Base-by-base conservation (phyloP, 768 basidiomycete species). In the Podaxis sp. region DNA sequence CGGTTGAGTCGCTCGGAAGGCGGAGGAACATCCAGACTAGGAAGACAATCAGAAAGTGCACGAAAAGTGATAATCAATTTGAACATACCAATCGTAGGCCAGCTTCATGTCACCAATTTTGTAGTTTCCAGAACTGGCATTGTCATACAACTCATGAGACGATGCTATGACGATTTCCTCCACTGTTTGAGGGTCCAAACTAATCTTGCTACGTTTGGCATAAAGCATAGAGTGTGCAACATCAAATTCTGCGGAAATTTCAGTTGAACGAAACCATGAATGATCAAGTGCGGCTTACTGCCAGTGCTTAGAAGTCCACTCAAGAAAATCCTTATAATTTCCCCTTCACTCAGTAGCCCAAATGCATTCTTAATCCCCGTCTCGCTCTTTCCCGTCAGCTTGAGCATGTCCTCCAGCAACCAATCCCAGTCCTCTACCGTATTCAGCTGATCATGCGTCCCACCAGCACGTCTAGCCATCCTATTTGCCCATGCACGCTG, bases 31-130 rank as follows among this genome's bases (percentile, higher is more conserved):
- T 87, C 80, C 58, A 99, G 80, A 69, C 96, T 98, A 69, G 0
- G 59, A 57, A 5, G 36, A 44, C n/a, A 53, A 17, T 40, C 17
- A 41, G 17, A 3, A 68, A 62, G 60, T 37, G 36, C 38, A 10
- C 11, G 12, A 37, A 38, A 30, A 41, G 56, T 56, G 51, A 33
- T 36, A 8, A 54, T 20, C 63, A 66, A 69, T 64, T 49, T 30
- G 4, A n/a, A 62, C 70, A 65, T 73, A 97, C 96, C 97, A 99
- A 62, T 96, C 93, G 74, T 96, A 96, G 1, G 97, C 97, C 54
- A 94, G 79, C 73, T 95, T 96, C 96, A 99, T 98, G 56, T 96
- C 94, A 3, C 96, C 96, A 40, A 84, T 82, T 67, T 93, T 92
- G 71, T 95, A 89, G 69, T 98, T 99, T 4, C 95, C 97, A 0